Base-by-base conservation (phyloP, 345 rosid genomes). In the Linum lewisii region DNA sequence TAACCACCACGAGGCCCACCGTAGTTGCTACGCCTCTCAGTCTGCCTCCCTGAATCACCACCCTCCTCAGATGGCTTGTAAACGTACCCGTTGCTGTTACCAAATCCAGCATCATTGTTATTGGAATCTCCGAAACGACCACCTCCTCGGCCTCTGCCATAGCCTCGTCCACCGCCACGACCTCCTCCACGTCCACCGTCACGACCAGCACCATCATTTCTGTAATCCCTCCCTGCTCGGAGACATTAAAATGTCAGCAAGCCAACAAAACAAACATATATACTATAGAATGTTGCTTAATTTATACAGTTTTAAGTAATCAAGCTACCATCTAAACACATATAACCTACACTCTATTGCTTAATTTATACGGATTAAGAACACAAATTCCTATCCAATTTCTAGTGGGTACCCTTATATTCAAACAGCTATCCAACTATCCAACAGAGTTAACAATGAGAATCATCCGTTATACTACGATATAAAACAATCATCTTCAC, bases 191-290 rank as follows among this genome's bases (percentile, higher is more conserved):
- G 81, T 21, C 85, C 80, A 0, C 72, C 78, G 38, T 88, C 87
- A 36, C 91, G 91, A 5, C 85, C 91, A 57, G 34, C 7, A 29
- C 71, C 65, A 61, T 94, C 96, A 70, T 42, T 79, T 78, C 66
- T 94, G 0, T 81, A 67, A 69, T 90, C 97, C 69, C 83, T 83
- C 86, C 84, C 99, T 94, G 51, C 32, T 61, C 38, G 62, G 42
- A 1, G 42, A 51, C 1, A 25, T 1, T 78, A 68, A 61, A 57
- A 54, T 21, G 52, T 15, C 50, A 18, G 54, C 47, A 42, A 42
- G 13, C 8, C 11, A 2, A 21, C 7, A 20, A 25, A 20, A 21
- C 18, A 21, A 0, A 5, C 7, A 34, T 11, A 3, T 9, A 22
- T 36, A 24, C n/a, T 21, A 29, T 15, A 55, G 20, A 45, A 54